These are phyloP conservation scores for Pseudocohnilembus persalinus DNA, from an alignment of 169 alveolate species.

Conservation along the genomic window DNA sequence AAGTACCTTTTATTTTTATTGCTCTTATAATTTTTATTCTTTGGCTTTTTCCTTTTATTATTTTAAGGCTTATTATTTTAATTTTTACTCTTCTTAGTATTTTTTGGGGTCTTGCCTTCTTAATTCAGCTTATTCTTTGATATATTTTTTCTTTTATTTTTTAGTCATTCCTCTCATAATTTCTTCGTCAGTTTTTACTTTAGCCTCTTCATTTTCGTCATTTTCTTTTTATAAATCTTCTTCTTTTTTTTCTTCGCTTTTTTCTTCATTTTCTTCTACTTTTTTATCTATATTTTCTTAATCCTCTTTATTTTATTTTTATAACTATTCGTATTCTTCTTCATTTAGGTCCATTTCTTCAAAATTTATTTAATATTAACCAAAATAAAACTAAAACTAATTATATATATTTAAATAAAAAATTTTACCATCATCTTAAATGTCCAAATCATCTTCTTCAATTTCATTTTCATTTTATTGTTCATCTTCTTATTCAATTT, in stretches of 20 bases:
- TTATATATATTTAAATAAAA: constrained; percentile 7
- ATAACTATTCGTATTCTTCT: constrained; percentile 7
- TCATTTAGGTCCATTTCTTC: constrained; percentile 30
- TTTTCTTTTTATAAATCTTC: neutral
- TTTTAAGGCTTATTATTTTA: constrained; percentile 9
- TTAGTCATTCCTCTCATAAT: constrained; percentile 1
- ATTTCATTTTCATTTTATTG: constrained; percentile 4
- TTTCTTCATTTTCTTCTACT: neutral
- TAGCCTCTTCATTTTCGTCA: neutral
- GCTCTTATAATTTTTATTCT: too few species aligned
- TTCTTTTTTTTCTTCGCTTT: neutral
- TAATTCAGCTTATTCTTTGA: neutral
- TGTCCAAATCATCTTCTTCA: constrained; percentile 23
- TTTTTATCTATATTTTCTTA: constrained; percentile 25
- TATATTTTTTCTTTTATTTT: constrained; percentile 1
- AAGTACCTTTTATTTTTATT: too few species aligned
- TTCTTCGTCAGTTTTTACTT: neutral
- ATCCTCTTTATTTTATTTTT: constrained; percentile 16
- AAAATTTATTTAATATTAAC: neutral
- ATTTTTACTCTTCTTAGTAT: constrained; percentile 34
- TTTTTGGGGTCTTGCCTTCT: constrained; percentile 5
- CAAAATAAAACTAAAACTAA: constrained; percentile 22
- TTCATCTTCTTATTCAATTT: constrained; percentile 25
- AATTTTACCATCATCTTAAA: neutral
- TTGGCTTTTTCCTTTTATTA: too few species aligned